phyloP scores from a whole-genome alignment of 2,329 filamentous ascomycete species.

The Sclerotinia borealis region DNA sequence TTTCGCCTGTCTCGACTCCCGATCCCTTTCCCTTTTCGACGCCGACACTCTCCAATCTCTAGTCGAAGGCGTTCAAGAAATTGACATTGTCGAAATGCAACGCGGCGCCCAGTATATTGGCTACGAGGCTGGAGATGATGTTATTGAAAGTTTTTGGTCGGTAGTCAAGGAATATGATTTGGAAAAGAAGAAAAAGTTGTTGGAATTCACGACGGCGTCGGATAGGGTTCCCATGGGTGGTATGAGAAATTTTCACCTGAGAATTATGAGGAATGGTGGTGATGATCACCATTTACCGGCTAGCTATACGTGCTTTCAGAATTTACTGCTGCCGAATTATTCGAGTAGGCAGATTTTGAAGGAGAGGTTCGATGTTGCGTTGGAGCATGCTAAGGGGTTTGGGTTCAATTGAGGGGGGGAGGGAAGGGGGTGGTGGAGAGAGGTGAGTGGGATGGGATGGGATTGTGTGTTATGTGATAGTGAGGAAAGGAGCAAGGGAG shows the following conservation, averaged over 20 bases:
- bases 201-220: slow-evolving; percentile 93
- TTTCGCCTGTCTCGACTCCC: slow-evolving; percentile 62
- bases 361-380: slow-evolving; percentile 73
- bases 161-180: slow-evolving; percentile 64
- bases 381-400: slow-evolving; percentile 86
- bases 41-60: slow-evolving; percentile 66
- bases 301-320: slow-evolving; percentile 90
- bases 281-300: slow-evolving; percentile 66
- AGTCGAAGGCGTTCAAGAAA: slow-evolving; percentile 76
- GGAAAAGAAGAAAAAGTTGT: slow-evolving; percentile 64
- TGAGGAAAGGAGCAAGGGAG: too few relatives aligned
- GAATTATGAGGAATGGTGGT: slow-evolving; percentile 70
- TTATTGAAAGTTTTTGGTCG: slow-evolving; percentile 77
- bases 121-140: slow-evolving; percentile 63
- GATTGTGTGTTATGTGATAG: background rate
- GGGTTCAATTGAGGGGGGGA: slow-evolving; percentile 57
- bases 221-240: slow-evolving; percentile 87
- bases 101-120: slow-evolving; percentile 72
- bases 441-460: background rate
- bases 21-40: slow-evolving; percentile 62
- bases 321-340: slow-evolving; percentile 80
- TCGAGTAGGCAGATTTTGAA: slow-evolving; percentile 60
- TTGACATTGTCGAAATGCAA: slow-evolving; percentile 70
- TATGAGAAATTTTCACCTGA: slow-evolving; percentile 73
- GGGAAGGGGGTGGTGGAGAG: background rate